Base-by-base conservation (phyloP, 169 alveolate species). In the Eimeria sp. region DNA sequence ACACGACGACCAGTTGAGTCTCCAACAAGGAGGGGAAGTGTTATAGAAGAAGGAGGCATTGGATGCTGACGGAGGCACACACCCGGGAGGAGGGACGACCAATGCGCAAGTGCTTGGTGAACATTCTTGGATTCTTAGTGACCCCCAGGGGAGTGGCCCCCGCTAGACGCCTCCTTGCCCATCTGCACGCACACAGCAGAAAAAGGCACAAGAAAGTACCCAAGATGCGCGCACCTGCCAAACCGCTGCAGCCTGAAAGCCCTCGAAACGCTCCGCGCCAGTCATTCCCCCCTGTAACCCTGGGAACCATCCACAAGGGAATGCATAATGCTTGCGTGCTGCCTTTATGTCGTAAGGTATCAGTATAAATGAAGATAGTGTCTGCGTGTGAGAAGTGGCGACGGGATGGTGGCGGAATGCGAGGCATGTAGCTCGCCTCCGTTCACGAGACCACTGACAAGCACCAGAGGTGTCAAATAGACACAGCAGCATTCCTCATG, bases 111-210 rank as follows among this genome's bases (percentile, higher is more conserved):
- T 70, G 4, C 3, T 40, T 22, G 14, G 25, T 4, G 30, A 47
- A 80, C 47, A 47, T 4, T 0, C 3, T 25, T 49, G 89, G 47
- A 27, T 14, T 47, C 57, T 40, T 61, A 83, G 75, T 83, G 91
- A 40, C 91, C 91, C 40, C 91, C 91, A 18, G 63, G 57, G 30
- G 75, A 73, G 57, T 13, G 91, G 18, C 30, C 91, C 91, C 76
- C 75, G 47, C 91, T 40, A 45, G 91, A 54, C 3, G 76, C 73
- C 54, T 83, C 91, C 73, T 83, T 83, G 54, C 91, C 27, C 91
- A 83, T 83, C 91, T 83, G 91, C 51, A 34, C 16, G 45, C 91
- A 34, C 49, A 83, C 83, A 73, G 27, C 18, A 61, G 27, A 16
- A 61, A 61, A 18, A 11, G 20, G 70, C 70, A 61, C 20, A 61